Base-by-base conservation (phyloP, 495 filamentous ascomycete species). In the Apiosordaria backusii region DNA sequence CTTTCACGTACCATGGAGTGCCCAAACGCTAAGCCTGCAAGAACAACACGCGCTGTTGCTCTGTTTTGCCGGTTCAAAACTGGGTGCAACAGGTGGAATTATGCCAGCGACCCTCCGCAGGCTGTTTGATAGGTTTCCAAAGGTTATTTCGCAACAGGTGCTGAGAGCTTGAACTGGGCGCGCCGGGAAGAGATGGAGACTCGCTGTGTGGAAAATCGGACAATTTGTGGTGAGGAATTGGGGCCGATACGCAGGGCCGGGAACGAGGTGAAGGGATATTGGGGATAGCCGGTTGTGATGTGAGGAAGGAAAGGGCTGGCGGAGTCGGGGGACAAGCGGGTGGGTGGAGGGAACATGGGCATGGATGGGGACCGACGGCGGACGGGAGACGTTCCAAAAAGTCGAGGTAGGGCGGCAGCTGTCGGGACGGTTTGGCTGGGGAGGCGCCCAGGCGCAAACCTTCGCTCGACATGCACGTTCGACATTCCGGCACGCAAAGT, bases 341-440 rank as follows among this genome's bases (percentile, higher is more conserved):
- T 68, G 61, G 69, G 68, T 60, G 66, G 70, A 61, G 70, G 67
- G 65, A 61, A 67, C 64, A 72, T 72, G 52, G 52, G 52, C n/a
- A 45, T 45, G 59, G 57, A 59, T 59, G 22, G 74, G 72, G 68
- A 63, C 65, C 66, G 68, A 66, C 71, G 66, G 68, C 65, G 69
- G 67, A 74, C 72, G 68, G 74, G 67, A 73, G 71, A 71, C 66
- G 73, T 73, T 68, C 68, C 65, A 68, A 65, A 68, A 67, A 63
- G 62, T 66, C 69, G 60, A 67, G 72, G 72, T 63, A 67, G 65
- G 68, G 67, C 74, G 68, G 72, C 67, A 74, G 72, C 66, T 69
- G 70, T 70, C 72, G 70, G 70, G 63, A 71, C 62, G 67, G 70
- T 61, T 69, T 74, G 35, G 35, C 35, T 55, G 68, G 64, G 64